Base-by-base conservation (phyloP, 2,329 filamentous ascomycete genomes). In the Penicillium carneum region DNA sequence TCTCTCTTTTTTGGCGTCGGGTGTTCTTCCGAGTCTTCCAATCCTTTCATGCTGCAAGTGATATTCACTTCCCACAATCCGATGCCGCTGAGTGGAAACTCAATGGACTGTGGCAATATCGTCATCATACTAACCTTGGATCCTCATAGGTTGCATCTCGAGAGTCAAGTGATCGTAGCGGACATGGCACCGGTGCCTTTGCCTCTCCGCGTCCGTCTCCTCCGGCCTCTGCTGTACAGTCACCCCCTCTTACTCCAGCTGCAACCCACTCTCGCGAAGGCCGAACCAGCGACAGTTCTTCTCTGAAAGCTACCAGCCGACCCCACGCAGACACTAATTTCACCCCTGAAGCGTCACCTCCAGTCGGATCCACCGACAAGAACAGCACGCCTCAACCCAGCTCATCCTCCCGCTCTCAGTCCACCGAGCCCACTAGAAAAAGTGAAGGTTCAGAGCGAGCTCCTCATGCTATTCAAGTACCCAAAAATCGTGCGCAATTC, bases 161-260 rank as follows among this genome's bases (percentile, higher is more conserved):
- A 66, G 87, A 88, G 54, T 82, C 88, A 57, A 90, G 87, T 71
- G 84, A 87, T 62, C 83, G 86, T 42, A 89, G 88, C 55, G 72
- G 74, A 60, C 76, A 78, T 57, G 88, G 87, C 53, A 87, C 79
- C 64, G 88, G 89, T 65, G 88, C 88, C 55, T 82, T 82, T 61
- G 86, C 85, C 63, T 93, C 90, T 59, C 88, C 90, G 33, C 84
- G 84, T 73, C 81, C 87, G 42, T 90, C 88, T 65, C 89, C 91
- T 62, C 84, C 86, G 63, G 81, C 86, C 46, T 87, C 88, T 61
- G 86, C 90, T 59, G 86, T 96, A 80, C 90, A 94, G 69, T 96
- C 93, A 11, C 94, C 94, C 67, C 93, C 93, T 43, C 84, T 98
- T 54, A 97, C 93, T 12, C 94, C 94, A 18, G 88, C 92, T 57